phyloP scores from a whole-genome alignment of 495 filamentous ascomycete genomes.

The Penicillium paxilli region DNA sequence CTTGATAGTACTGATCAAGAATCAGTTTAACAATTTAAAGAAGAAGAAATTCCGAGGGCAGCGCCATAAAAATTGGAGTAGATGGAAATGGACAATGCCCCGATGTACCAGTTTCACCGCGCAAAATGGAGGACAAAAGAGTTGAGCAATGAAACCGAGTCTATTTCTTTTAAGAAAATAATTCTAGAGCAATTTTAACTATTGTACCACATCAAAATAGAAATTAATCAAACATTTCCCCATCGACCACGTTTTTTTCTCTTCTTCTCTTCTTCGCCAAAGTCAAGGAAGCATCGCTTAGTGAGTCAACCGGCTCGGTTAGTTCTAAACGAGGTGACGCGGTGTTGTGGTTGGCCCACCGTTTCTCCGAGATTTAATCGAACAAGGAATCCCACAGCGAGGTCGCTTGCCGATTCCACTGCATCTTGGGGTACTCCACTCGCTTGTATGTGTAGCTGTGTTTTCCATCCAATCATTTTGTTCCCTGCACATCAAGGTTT shows the following conservation, averaged over 20 bases:
- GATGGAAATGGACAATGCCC: background rate
- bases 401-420: too few relatives aligned
- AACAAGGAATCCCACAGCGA: conserved; percentile 9
- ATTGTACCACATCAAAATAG: background rate
- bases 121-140: background rate
- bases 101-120: background rate
- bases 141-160: background rate
- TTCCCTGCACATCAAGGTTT: too few relatives aligned
- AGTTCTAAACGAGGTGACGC: conserved; percentile 11
- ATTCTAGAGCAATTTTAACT: too few relatives aligned
- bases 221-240: background rate
- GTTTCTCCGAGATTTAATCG: conserved; percentile 4
- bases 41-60: background rate
- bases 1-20: too few relatives aligned
- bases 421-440: too few relatives aligned
- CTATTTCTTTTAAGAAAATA: background rate
- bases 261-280: background rate
- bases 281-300: conserved; percentile 11
- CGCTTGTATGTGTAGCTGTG: too few relatives aligned
- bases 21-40: too few relatives aligned
- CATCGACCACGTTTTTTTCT: background rate
- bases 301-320: conserved; percentile 12
- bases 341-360: conserved; percentile 10
- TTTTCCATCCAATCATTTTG: too few relatives aligned
- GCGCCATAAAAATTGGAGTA: background rate